Conservation (phyloP, 257 asterid species). For the Rubia yunnanensis region DNA sequence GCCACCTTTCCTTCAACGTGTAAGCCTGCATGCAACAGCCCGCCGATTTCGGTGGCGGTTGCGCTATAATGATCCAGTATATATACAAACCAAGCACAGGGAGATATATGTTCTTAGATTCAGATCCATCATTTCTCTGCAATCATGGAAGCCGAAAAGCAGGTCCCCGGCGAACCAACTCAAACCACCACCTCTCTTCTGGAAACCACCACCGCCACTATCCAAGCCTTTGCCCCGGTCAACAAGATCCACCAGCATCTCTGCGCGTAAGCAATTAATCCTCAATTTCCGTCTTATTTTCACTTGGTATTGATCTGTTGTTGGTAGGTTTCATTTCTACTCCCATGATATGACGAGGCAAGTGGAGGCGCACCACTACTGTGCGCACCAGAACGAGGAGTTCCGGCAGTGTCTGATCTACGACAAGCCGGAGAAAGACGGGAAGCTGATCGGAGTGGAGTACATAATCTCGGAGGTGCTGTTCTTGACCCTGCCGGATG, state of each 20-base stretch:
- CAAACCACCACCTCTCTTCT: constrained; percentile 50
- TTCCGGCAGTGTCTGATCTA: constrained; percentile 83
- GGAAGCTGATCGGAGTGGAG: constrained; percentile 68
- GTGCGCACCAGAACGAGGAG: constrained; percentile 70
- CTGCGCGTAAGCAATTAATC: constrained; percentile 54
- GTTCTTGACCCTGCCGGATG: constrained; percentile 67
- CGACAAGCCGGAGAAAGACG: constrained; percentile 58
- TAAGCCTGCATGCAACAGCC: constrained; percentile 22
- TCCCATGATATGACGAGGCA: constrained; percentile 83
- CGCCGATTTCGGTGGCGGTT: background rate
- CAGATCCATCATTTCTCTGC: background rate
- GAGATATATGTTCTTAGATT: background rate
- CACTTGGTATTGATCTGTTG: no score
- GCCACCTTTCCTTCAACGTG: constrained; percentile 37
- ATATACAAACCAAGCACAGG: background rate
- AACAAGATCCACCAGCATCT: constrained; percentile 92
- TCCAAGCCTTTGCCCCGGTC: constrained; percentile 74
- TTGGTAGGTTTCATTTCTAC: constrained; percentile 70
- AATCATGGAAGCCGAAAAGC: background rate
- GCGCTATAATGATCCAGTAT: background rate
- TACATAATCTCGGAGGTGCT: constrained; percentile 49
- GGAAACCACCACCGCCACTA: constrained; percentile 69
- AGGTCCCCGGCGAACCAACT: constrained; percentile 72
- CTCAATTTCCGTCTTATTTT: accelerated
- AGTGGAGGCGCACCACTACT: constrained; percentile 95